Percentiles rank a stretch among this genome's conserved stretches.
Evolutionary conservation across 179 eudicot genomes (phyloP).

Genomic region (Heliamphora pulchella): DNA sequence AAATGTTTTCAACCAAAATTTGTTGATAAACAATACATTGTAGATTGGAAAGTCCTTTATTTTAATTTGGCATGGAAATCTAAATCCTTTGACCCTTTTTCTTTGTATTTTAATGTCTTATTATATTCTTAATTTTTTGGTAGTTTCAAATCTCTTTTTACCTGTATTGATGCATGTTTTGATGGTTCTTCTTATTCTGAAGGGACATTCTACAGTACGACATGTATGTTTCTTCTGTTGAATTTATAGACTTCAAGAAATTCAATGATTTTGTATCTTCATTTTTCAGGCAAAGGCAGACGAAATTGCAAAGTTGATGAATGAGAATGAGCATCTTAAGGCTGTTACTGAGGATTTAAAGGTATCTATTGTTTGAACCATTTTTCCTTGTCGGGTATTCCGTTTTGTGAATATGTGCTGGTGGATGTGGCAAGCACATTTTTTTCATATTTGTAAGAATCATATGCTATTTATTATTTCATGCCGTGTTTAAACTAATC

Average conservation of each 20-base stretch:
- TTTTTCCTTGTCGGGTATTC: background rate
- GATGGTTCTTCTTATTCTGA: conserved; percentile 10
- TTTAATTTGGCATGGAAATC: background rate
- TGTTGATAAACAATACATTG: background rate
- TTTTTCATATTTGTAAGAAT: background rate
- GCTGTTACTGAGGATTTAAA: conserved; percentile 56
- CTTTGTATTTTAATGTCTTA: background rate
- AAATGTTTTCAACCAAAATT: background rate
- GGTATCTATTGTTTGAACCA: conserved; percentile 33
- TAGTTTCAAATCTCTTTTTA: background rate
- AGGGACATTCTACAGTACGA: background rate
- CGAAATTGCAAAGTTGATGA: conserved; percentile 87
- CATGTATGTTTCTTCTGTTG: background rate
- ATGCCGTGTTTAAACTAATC: background rate
- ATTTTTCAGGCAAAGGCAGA: conserved; percentile 83
- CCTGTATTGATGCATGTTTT: background rate
- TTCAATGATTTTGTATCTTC: conserved; percentile 12
- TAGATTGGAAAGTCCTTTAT: background rate
- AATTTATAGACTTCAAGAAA: background rate
- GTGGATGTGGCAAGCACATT: background rate
- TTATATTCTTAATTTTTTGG: background rate
- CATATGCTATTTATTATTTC: background rate
- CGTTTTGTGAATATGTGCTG: background rate
- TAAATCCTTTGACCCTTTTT: background rate
- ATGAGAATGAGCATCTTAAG: conserved; percentile 87